Conservation (phyloP, 768 basidiomycete genomes). For the Kwoniella mangroviensis region DNA sequence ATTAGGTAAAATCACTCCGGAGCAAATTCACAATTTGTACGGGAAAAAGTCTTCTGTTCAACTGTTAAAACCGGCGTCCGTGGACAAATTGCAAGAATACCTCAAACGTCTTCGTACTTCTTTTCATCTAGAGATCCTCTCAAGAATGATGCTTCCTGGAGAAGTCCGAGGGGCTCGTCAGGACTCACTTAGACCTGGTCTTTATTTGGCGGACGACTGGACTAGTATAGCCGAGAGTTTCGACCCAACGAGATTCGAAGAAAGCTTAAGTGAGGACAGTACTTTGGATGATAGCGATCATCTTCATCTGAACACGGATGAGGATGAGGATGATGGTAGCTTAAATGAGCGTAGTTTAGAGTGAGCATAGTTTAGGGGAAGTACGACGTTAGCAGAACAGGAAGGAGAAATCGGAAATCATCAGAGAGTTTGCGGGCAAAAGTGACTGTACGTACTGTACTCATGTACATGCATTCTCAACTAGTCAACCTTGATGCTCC, state of each 20-base stretch:
- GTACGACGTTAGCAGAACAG: too few species aligned
- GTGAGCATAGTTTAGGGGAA: too few species aligned
- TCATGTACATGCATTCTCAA: too few species aligned
- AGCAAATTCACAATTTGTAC: neutral
- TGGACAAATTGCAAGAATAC: neutral
- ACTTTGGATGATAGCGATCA: neutral
- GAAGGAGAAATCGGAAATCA: too few species aligned
- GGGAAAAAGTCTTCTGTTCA: neutral
- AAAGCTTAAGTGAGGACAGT: neutral
- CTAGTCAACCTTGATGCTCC: too few species aligned
- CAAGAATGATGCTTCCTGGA: neutral
- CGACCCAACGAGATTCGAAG: neutral
- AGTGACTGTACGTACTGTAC: too few species aligned
- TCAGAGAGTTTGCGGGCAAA: too few species aligned
- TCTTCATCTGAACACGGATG: neutral
- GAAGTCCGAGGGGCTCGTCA: neutral
- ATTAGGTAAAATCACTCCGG: constrained; percentile 1
- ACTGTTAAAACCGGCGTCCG: neutral
- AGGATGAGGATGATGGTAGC: neutral
- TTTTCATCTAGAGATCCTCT: neutral
- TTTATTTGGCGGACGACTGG: neutral
- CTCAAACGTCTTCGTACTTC: neutral
- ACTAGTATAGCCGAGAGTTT: neutral
- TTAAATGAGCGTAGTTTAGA: too few species aligned
- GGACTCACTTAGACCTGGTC: neutral